phyloP scores from a whole-genome alignment of 495 filamentous ascomycete species.

The Melanomma pulvis-pyrius region DNA sequence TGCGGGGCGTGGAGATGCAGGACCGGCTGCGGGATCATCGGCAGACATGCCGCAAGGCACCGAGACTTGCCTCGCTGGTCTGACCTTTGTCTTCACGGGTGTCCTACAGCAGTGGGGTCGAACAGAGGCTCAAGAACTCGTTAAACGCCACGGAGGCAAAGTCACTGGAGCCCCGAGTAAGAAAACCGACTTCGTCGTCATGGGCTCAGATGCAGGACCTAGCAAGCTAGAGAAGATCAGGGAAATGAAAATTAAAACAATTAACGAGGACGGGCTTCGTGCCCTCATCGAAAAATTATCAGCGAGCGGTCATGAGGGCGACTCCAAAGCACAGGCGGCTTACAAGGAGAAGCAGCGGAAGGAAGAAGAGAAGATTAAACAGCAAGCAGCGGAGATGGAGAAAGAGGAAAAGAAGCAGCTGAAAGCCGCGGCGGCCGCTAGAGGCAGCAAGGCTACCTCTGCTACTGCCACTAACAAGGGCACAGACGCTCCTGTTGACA shows the following conservation, averaged over 20 bases:
- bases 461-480: constrained; percentile 36
- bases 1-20: constrained; percentile 35
- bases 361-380: constrained; percentile 73
- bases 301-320: constrained; percentile 77
- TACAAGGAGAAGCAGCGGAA: constrained; percentile 74
- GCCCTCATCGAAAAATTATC: constrained; percentile 82
- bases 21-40: constrained; percentile 60
- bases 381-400: constrained; percentile 83
- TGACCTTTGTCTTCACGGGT: constrained; percentile 97
- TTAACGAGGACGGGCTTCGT: constrained; percentile 90
- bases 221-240: constrained; percentile 89
- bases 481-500: constrained; percentile 50
- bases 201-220: constrained; percentile 88
- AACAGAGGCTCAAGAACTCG: constrained; percentile 82
- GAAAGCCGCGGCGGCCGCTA: constrained; percentile 3
- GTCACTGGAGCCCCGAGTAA: constrained; percentile 80
- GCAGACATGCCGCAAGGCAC: constrained; percentile 80
- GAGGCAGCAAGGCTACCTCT: constrained; percentile 52
- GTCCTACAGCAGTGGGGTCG: constrained; percentile 75
- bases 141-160: constrained; percentile 93
- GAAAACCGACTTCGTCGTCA: constrained; percentile 91
- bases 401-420: constrained; percentile 49
- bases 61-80: constrained; percentile 89
- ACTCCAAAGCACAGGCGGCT: constrained; percentile 75
- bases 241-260: constrained; percentile 77